These are phyloP conservation scores for Knoxdaviesia proteae DNA, from an alignment of 2,329 filamentous ascomycete species.

Conservation along the genomic window DNA sequence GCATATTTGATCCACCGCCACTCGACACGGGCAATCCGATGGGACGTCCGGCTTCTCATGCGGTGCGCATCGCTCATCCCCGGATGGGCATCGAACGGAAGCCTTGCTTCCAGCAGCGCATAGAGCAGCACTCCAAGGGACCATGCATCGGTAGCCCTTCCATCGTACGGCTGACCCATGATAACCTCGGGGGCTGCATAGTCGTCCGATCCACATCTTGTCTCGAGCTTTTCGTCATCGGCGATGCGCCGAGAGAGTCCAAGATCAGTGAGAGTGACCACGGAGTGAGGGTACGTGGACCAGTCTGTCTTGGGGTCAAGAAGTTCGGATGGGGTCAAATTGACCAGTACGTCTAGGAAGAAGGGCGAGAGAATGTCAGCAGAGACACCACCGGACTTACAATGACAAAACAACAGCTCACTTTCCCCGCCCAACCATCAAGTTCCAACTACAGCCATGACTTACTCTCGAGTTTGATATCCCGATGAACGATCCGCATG, in stretches of 20 bases:
- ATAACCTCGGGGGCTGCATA: constrained; percentile 94
- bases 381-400: neutral
- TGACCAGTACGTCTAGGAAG: constrained; percentile 65
- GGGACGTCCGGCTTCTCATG: constrained; percentile 63
- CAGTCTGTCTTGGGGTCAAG: constrained; percentile 45
- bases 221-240: constrained; percentile 74
- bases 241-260: constrained; percentile 74
- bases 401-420: too few relatives aligned
- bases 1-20: constrained; percentile 87
- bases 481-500: constrained; percentile 75
- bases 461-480: constrained; percentile 91
- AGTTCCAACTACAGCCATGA: constrained; percentile 5
- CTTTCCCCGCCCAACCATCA: too few relatives aligned
- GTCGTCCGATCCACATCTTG: constrained; percentile 86
- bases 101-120: constrained; percentile 73
- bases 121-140: constrained; percentile 85
- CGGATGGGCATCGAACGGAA: constrained; percentile 82
- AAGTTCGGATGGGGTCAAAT: constrained; percentile 49
- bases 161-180: constrained; percentile 87
- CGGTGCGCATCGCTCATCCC: constrained; percentile 56
- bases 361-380: constrained; percentile 1
- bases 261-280: constrained; percentile 78
- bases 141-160: constrained; percentile 82
- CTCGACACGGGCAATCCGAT: constrained; percentile 87
- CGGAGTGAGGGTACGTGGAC: constrained; percentile 54